A percentile compares a stretch with the other conserved stretches of the same genome.
Evolutionary conservation across 2,329 filamentous ascomycete species (phyloP).

Genomic region (Talaromyces sp.): DNA sequence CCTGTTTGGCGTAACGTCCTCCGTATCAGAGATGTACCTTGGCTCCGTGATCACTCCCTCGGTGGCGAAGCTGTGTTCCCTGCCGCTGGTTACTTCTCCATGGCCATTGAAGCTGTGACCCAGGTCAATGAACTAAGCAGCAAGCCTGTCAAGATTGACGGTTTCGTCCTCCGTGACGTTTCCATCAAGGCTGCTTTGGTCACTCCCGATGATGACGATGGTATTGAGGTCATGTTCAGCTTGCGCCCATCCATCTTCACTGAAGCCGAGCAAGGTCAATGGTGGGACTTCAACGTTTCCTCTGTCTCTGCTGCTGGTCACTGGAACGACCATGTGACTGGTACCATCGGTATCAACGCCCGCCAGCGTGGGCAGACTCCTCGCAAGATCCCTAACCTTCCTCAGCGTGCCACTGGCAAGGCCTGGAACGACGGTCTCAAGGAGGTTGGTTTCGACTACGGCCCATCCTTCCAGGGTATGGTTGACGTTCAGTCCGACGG

Average conservation of each 20-base stretch:
- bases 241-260: slow-evolving; percentile 1
- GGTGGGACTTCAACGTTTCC: slow-evolving; percentile 1
- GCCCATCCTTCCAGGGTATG: slow-evolving; percentile 16
- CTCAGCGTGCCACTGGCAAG: slow-evolving; percentile 9
- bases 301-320: not conserved
- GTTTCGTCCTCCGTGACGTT: slow-evolving; percentile 19
- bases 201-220: slow-evolving; percentile 7
- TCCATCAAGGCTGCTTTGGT: slow-evolving; percentile 1
- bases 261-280: not conserved
- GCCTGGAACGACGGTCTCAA: slow-evolving; percentile 10
- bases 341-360: not conserved
- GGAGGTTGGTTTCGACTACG: slow-evolving; percentile 20
- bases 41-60: slow-evolving; percentile 18
- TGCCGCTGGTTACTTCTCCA: slow-evolving; percentile 8
- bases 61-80: slow-evolving; percentile 8
- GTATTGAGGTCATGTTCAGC: slow-evolving; percentile 1
- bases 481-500: not conserved
- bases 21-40: slow-evolving; percentile 9
- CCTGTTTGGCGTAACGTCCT: slow-evolving; percentile 13
- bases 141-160: not conserved
- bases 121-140: not conserved
- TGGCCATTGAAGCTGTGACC: slow-evolving; percentile 5
- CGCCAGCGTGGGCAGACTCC: not conserved
- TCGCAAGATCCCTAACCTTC: not conserved
- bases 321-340: slow-evolving; percentile 2